Percentiles rank a stretch among this genome's conserved stretches.
Conservation (phyloP, 345 rosid genomes). For the Carallia pectinifolia region DNA sequence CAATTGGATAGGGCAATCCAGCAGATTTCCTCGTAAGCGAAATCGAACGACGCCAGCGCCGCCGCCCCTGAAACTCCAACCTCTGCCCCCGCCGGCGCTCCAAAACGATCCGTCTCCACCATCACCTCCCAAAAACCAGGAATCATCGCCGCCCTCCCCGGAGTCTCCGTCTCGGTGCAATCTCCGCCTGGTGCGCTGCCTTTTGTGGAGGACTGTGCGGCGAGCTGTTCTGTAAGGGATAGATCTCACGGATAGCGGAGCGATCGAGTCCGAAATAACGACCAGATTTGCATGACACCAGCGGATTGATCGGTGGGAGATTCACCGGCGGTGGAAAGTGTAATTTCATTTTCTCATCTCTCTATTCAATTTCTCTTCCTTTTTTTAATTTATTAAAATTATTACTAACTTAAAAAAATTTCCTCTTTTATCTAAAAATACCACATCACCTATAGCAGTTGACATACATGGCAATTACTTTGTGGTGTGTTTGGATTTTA, state of each 20-base stretch:
- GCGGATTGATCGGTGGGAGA: slow-evolving; percentile 27
- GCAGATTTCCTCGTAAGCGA: slow-evolving; percentile 78
- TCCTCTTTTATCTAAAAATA: no score
- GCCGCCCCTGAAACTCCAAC: slow-evolving; percentile 62
- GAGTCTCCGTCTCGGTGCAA: slow-evolving; percentile 41
- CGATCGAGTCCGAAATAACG: slow-evolving; percentile 39
- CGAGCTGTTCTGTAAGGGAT: slow-evolving; percentile 38
- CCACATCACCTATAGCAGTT: no score
- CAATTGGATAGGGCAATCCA: slow-evolving; percentile 93
- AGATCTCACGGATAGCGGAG: slow-evolving; percentile 56
- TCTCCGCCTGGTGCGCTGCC: slow-evolving; percentile 54
- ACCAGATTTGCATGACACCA: slow-evolving; percentile 33
- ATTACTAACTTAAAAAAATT: no score
- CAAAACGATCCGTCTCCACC: slow-evolving; percentile 47
- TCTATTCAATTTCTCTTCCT: no score
- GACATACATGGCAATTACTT: no score
- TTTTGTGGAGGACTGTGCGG: slow-evolving; percentile 49
- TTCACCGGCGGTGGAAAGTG: background rate
- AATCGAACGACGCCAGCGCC: slow-evolving; percentile 55
- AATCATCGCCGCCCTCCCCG: slow-evolving; percentile 46
- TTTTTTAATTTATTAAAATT: no score
- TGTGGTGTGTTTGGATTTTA: no score
- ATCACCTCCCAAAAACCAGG: slow-evolving; percentile 40
- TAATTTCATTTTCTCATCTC: no score
- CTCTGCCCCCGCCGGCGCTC: slow-evolving; percentile 51